Conservation (phyloP, 345 rosid species). For the Arabis alpina region DNA sequence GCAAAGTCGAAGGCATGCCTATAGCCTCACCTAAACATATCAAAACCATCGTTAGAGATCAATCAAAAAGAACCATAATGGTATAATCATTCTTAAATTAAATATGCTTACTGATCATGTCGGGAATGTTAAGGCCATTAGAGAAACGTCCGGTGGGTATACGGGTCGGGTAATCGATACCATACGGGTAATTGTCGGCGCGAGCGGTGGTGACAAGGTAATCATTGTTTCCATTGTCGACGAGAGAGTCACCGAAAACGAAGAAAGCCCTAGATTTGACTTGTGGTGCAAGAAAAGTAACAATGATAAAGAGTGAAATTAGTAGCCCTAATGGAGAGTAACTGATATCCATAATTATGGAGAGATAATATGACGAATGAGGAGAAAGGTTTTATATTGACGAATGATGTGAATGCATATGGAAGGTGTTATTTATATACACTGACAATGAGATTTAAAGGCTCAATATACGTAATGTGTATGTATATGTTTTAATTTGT, state of each 20-base stretch:
- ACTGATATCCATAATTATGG: constrained; percentile 13
- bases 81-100: background rate
- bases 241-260: constrained; percentile 81
- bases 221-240: constrained; percentile 88
- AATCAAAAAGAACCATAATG: constrained; percentile 1
- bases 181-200: constrained; percentile 78
- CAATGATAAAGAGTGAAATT: constrained; percentile 29
- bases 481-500: background rate
- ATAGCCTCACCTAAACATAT: constrained; percentile 58
- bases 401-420: constrained; percentile 31
- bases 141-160: constrained; percentile 83
- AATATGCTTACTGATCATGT: constrained; percentile 59
- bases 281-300: constrained; percentile 36
- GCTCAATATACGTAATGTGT: background rate
- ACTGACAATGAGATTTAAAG: constrained; percentile 9
- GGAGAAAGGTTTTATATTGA: background rate
- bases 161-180: constrained; percentile 76
- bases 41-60: background rate
- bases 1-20: constrained; percentile 69
- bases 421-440: constrained; percentile 34
- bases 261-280: constrained; percentile 67
- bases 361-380: constrained; percentile 17
- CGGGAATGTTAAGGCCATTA: constrained; percentile 89
- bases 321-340: constrained; percentile 32
- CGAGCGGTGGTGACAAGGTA: constrained; percentile 81